phyloP scores from a whole-genome alignment of 2,329 filamentous ascomycete genomes.

The Ophiocordyceps camponoti-leonardi region DNA sequence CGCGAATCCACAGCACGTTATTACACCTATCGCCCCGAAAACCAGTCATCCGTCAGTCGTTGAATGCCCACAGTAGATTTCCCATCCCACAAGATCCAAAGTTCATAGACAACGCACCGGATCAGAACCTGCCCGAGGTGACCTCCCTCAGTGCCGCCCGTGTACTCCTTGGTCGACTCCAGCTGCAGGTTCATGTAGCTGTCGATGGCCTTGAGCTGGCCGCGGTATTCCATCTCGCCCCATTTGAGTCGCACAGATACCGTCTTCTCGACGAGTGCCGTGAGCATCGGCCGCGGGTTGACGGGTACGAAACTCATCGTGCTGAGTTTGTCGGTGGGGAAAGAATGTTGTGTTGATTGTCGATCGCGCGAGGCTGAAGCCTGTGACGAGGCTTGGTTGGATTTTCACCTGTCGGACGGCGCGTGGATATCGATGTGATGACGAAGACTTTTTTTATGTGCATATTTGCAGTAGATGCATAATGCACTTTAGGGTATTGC shows the following conservation, averaged over 20 bases:
- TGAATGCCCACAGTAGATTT: no score
- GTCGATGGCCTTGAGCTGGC: conserved; percentile 79
- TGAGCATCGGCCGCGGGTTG: conserved; percentile 93
- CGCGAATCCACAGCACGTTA: conserved; percentile 87
- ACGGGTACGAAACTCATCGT: conserved; percentile 59
- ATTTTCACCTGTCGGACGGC: neutral
- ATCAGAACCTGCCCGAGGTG: conserved; percentile 84
- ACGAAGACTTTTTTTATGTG: neutral
- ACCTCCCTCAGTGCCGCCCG: conserved; percentile 72
- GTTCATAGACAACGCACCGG: conserved; percentile 38
- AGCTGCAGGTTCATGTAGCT: conserved; percentile 99
- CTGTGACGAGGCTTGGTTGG: neutral
- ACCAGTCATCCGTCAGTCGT: no score
- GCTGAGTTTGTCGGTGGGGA: neutral
- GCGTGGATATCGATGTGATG: neutral
- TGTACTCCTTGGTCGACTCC: conserved; percentile 77
- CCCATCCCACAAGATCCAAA: no score
- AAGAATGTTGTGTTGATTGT: neutral
- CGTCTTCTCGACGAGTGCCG: conserved; percentile 80
- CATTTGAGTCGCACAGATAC: conserved; percentile 91
- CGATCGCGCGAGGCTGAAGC: neutral
- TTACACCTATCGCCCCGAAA: conserved; percentile 58
- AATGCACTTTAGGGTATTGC: no score
- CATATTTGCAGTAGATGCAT: no score
- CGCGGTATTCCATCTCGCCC: conserved; percentile 96